Evolutionary conservation across 805 yeast species (phyloP).

Genomic region (Kluyveromyces nonfermentans): DNA sequence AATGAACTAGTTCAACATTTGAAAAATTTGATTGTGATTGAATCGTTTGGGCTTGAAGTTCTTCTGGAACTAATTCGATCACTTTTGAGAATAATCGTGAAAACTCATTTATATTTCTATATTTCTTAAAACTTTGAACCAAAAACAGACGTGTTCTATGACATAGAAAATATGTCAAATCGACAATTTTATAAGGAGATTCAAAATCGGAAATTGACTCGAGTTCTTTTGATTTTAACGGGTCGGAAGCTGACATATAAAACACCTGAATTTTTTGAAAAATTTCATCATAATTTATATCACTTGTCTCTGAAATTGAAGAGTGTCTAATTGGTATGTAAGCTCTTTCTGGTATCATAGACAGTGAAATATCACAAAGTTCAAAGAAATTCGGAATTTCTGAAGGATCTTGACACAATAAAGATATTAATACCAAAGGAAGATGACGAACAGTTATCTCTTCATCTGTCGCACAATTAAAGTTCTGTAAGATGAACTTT

Average conservation of each 20-base stretch:
- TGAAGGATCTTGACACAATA: slow-evolving; percentile 23
- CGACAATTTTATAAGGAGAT: slow-evolving; percentile 36
- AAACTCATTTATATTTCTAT: slow-evolving; percentile 23
- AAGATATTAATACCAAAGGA: slow-evolving; percentile 54
- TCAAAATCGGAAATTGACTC: slow-evolving; percentile 13
- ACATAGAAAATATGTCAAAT: slow-evolving; percentile 36
- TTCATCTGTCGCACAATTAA: slow-evolving; percentile 68
- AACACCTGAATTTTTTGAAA: slow-evolving; percentile 26
- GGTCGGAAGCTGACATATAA: slow-evolving; percentile 24
- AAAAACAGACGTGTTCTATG: slow-evolving; percentile 24
- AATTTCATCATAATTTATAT: slow-evolving; percentile 12
- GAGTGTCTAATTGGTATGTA: slow-evolving; percentile 45
- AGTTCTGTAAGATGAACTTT: slow-evolving; percentile 49
- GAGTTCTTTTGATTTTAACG: slow-evolving; percentile 5
- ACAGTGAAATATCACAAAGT: slow-evolving; percentile 37
- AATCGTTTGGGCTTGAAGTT: slow-evolving; percentile 7
- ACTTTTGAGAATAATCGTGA: slow-evolving; percentile 31
- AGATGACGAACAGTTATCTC: slow-evolving; percentile 72
- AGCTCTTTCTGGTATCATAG: slow-evolving; percentile 54
- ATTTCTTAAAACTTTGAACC: slow-evolving; percentile 13
- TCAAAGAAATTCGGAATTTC: slow-evolving; percentile 29
- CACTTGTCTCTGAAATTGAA: slow-evolving; percentile 9
- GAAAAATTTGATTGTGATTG: slow-evolving; percentile 21
- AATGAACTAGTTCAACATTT: slow-evolving; percentile 27
- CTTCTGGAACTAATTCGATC: slow-evolving; percentile 39